A percentile compares a stretch with the other conserved stretches of the same genome.
Conservation (phyloP, 2,329 filamentous ascomycete species). For the Fusarium sp. region DNA sequence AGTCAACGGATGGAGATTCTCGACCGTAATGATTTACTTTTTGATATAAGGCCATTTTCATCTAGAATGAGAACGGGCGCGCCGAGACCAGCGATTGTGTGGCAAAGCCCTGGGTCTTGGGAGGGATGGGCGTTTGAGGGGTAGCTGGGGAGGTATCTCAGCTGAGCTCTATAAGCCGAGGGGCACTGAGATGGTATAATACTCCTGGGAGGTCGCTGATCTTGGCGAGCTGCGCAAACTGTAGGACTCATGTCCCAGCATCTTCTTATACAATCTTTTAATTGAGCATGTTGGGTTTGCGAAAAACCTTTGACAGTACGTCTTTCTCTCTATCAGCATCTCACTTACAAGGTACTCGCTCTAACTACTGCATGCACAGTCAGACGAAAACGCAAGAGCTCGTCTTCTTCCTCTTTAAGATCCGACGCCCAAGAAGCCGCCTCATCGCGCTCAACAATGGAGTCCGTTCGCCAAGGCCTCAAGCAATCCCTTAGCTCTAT, state of each 20-base stretch:
- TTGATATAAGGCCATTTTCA: neutral
- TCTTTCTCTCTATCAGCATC: neutral
- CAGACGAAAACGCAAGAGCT: slow-evolving; percentile 35
- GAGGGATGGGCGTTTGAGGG: slow-evolving; percentile 4
- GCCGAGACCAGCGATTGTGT: neutral
- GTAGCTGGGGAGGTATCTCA: slow-evolving; percentile 5
- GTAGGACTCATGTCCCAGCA: neutral
- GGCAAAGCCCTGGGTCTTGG: neutral
- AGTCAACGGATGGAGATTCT: neutral
- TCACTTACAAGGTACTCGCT: neutral
- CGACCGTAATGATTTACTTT: slow-evolving; percentile 11
- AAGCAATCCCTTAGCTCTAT: slow-evolving; percentile 17
- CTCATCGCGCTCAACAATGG: slow-evolving; percentile 23
- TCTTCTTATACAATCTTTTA: neutral
- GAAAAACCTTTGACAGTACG: slow-evolving; percentile 33
- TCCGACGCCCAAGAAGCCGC: slow-evolving; percentile 19
- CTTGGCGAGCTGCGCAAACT: neutral
- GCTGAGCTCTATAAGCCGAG: neutral
- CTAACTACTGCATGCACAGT: slow-evolving; percentile 3
- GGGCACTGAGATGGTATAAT: neutral
- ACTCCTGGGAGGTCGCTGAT: neutral
- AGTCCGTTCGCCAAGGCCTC: slow-evolving; percentile 23
- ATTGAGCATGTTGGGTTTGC: slow-evolving; percentile 37
- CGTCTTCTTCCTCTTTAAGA: slow-evolving; percentile 26
- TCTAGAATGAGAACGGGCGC: neutral